These are phyloP conservation scores for Podochytrium sp. DNA, from an alignment of 192 early-diverging fungal genomes.

Conservation along the genomic window DNA sequence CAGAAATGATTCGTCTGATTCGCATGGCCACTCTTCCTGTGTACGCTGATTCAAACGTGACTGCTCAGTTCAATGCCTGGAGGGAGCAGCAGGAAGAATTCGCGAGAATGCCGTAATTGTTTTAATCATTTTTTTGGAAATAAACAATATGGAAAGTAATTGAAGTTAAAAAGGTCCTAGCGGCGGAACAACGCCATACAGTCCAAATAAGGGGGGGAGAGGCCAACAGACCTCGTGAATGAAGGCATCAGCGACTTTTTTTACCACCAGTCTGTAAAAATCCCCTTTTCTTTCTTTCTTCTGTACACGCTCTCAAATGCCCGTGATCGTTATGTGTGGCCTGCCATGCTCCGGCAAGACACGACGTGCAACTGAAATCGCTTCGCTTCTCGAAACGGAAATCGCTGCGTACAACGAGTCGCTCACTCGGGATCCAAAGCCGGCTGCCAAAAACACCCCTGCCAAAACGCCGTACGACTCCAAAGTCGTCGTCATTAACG, in stretches of 20 bases:
- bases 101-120: no score
- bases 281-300: no score
- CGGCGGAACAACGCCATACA: no score
- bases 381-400: slow-evolving; percentile 54
- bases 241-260: no score
- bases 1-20: not conserved
- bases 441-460: not conserved
- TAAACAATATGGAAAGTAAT: no score
- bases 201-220: no score
- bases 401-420: slow-evolving; percentile 24
- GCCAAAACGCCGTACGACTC: slow-evolving; percentile 4
- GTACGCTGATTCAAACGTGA: not conserved
- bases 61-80: not conserved
- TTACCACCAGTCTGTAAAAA: no score
- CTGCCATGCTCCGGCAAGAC: slow-evolving; percentile 92
- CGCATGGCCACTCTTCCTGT: not conserved
- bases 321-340: slow-evolving; percentile 86
- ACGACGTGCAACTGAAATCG: slow-evolving; percentile 74
- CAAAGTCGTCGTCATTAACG: slow-evolving; percentile 73
- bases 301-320: no score
- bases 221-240: no score
- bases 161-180: no score
- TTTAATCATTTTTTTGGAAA: no score
- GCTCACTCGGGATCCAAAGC: no score
- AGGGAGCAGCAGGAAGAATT: not conserved